Conservation (phyloP, 768 basidiomycete species). For the Suillus subaureus region DNA sequence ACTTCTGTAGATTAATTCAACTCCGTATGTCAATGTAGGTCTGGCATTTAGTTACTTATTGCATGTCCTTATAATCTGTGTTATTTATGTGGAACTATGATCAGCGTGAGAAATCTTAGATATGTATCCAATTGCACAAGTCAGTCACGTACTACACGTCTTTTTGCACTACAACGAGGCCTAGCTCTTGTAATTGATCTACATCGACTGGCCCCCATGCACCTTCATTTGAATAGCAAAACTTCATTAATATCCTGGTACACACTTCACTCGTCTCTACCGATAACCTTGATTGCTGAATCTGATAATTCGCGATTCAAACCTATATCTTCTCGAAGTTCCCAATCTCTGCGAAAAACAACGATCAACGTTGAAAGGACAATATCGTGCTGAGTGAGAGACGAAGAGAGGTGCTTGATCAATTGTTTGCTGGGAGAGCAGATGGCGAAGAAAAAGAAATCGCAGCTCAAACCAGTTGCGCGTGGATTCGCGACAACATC, state of each 20-base stretch:
- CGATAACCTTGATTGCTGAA: neutral
- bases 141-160: neutral
- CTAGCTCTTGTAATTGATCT: constrained; percentile 5
- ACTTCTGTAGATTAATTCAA: constrained; percentile 34
- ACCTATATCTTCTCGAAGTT: neutral
- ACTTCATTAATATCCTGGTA: constrained; percentile 4
- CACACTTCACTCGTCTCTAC: neutral
- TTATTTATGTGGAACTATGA: constrained; percentile 6
- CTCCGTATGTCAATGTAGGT: constrained; percentile 31
- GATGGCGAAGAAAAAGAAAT: constrained; percentile 89
- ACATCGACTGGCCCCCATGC: constrained; percentile 5
- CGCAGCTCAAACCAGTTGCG: constrained; percentile 69
- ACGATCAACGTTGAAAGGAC: neutral
- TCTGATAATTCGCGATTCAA: neutral
- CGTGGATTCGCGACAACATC: constrained; percentile 85
- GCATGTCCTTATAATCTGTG: constrained; percentile 31
- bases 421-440: constrained; percentile 1
- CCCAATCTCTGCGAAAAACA: neutral
- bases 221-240: constrained; percentile 6
- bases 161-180: constrained; percentile 7
- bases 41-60: constrained; percentile 18
- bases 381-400: neutral
- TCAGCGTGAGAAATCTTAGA: constrained; percentile 1
- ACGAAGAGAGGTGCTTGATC: neutral
- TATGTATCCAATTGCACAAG: neutral